Conservation (phyloP, 345 rosid genomes). For the Camelina sativa region DNA sequence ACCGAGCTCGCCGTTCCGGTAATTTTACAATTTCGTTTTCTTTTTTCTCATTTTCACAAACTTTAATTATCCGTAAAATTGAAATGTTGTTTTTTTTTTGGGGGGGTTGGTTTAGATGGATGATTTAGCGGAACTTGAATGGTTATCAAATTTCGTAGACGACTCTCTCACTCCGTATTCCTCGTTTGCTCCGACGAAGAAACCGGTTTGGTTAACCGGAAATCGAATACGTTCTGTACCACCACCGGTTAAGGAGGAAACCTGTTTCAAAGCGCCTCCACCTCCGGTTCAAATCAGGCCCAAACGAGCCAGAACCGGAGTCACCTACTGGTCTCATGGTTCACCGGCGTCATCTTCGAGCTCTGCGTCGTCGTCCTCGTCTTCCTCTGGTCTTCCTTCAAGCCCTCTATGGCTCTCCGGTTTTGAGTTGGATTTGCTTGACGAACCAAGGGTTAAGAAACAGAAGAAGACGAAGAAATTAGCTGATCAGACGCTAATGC, state of each 20-base stretch:
- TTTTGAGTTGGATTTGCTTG: conserved; percentile 25
- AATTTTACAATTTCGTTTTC: neutral
- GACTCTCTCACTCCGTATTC: conserved; percentile 63
- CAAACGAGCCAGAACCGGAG: conserved; percentile 68
- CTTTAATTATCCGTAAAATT: neutral
- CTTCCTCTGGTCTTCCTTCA: conserved; percentile 18
- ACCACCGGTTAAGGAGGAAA: conserved; percentile 4
- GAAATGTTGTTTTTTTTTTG: neutral
- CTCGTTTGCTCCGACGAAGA: conserved; percentile 36
- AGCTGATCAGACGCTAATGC: conserved; percentile 10
- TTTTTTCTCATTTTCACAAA: neutral
- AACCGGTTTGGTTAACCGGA: conserved; percentile 37
- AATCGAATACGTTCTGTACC: conserved; percentile 36
- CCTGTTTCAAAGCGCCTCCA: conserved; percentile 40
- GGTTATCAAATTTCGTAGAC: conserved; percentile 92
- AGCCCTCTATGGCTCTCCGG: conserved; percentile 34
- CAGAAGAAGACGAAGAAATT: conserved; percentile 32
- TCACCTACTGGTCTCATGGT: conserved; percentile 59
- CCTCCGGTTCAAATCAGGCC: conserved; percentile 69
- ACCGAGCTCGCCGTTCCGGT: conserved; percentile 71
- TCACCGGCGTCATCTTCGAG: conserved; percentile 52
- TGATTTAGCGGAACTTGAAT: conserved; percentile 72
- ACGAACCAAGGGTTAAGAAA: conserved; percentile 8
- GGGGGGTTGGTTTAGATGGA: conserved; percentile 51
- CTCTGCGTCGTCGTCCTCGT: conserved; percentile 30